These are phyloP conservation scores for Physcomitrium patens DNA, from an alignment of 225 moss, liverwort and hornwort genomes.

Conservation along the genomic window DNA sequence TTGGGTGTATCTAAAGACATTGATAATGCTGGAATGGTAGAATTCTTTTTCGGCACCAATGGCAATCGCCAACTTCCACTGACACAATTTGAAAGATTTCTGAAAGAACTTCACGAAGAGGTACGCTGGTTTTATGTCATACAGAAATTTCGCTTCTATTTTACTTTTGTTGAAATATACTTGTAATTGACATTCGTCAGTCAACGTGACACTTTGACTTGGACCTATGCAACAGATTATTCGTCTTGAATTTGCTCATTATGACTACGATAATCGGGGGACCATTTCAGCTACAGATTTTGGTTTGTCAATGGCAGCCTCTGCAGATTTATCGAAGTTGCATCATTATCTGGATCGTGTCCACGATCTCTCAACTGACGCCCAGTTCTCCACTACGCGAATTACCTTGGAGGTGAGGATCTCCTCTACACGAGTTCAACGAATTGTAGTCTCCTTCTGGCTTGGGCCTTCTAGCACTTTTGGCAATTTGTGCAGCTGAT, in stretches of 20 bases:
- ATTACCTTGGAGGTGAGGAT: constrained; percentile 66
- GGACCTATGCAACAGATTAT: constrained; percentile 58
- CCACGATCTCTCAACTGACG: constrained; percentile 43
- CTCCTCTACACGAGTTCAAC: constrained; percentile 16
- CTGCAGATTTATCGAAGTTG: constrained; percentile 74
- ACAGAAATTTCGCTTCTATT: constrained; percentile 5
- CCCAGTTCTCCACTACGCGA: constrained; percentile 57
- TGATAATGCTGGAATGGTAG: constrained; percentile 76
- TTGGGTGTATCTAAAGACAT: constrained; percentile 55
- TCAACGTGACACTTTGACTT: constrained; percentile 21
- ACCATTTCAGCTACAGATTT: constrained; percentile 83
- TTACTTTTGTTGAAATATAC: neutral
- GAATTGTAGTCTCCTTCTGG: neutral
- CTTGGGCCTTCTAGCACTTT: neutral
- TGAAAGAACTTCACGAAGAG: constrained; percentile 72
- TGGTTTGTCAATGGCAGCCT: constrained; percentile 81
- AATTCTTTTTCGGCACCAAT: constrained; percentile 80
- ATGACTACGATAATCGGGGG: constrained; percentile 68
- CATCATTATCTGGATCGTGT: constrained; percentile 73
- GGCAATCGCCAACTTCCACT: constrained; percentile 60
- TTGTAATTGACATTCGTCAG: constrained; percentile 5
- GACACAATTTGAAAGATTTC: constrained; percentile 77
- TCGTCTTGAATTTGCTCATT: constrained; percentile 81
- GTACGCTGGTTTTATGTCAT: constrained; percentile 28
- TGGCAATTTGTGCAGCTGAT: too few species aligned